Evolutionary conservation across 768 basidiomycete genomes (phyloP), one percentile per base, ranked within the genome.

Genomic region (Macrolepiota fuliginosa): DNA sequence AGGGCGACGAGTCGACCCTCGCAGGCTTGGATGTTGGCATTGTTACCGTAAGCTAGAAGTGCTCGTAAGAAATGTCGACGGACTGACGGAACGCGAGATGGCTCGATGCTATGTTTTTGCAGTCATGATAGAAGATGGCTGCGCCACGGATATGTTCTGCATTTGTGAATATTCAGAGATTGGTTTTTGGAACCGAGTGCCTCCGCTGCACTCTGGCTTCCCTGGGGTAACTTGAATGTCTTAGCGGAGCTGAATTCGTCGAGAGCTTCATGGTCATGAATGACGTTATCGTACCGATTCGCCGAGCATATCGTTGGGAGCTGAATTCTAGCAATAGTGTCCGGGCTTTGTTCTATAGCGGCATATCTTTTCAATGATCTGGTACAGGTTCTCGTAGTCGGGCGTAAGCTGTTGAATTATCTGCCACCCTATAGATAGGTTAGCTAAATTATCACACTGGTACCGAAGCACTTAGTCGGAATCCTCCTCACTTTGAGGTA

Each of bases 391-490:
- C 22, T 32, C n/a, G 61, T 69, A 67, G 17, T 42, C 17, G 74
- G 76, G 62, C 74, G 67, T 12, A 77, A 64, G 39, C 74, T 75
- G 62, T 77, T 76, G 68, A 77, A 76, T 60, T 78, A 77, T 9
- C 70, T 69, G 12, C 61, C 10, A 67, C 67, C 49, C 68, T 69
- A 22, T 15, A 12, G 2, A n/a, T 17, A 45, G 59, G 17, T 46
- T 15, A 17, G 22, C n/a, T 4, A 46, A n/a, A 7, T 9, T 46
- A 10, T 46, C n/a, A 13, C 13, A 42, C 13, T 4, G 12, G 12
- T 42, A 42, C 40, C 4, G 40, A 13, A 46, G 45, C n/a, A 40
- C 39, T 13, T 6, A 40, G 2, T 40, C 12, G n/a, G 7, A 9
- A n/a, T n/a, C n/a, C 45, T 7, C 17, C 62, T 37, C 51, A 69